Evolutionary conservation across 2,329 filamentous ascomycete genomes (phyloP), one percentile per base, ranked within the genome.

Genomic region (Colletotrichum siamense): DNA sequence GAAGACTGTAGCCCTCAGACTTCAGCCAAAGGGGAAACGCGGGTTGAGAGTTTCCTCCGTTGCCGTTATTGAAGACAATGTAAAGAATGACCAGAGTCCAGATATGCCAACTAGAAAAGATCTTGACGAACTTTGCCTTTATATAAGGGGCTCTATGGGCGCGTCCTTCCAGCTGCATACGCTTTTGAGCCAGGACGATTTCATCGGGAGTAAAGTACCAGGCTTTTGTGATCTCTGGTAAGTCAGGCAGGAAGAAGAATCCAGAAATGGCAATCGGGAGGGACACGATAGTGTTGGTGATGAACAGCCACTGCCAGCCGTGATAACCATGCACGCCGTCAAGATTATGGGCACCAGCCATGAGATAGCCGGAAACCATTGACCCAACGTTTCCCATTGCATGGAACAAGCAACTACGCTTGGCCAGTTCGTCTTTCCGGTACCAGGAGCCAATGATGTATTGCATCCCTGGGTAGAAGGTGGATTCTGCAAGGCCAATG

Each of bases 361-460:
- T 89, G 0, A 92, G 83, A 73, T 91, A 91, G 2, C 90, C 90
- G n/a, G 88, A 89, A 64, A 91, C 88, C 87, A 92, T 90, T n/a
- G 84, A 83, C 0, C 89, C 90, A 1, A 91, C 84, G 6, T 87
- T 88, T 10, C 89, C 88, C 30, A 87, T 88, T 0, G 89, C 86
- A 69, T 88, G 85, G 78, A 88, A 88, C 36, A 89, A 84, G 70
- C 86, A 86, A 0, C 86, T 84, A 7, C 91, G 86, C 78, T 91
- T 92, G 70, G 89, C 91, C 0, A 89, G 84, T 77, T 88, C 87
- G 5, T 77, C 74, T 78, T 84, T 80, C 24, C 82, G 81, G 75
- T 88, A 88, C 87, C 87, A 88, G 1, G 83, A 85, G 4, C 87
- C 85, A 26, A 88, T 85, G n/a, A 88, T 80, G 69, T 86, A 87